Percentiles rank a stretch among this genome's conserved stretches.
Evolutionary conservation across 2,329 filamentous ascomycete species (phyloP).

Genomic region (Colletotrichum camelliae): DNA sequence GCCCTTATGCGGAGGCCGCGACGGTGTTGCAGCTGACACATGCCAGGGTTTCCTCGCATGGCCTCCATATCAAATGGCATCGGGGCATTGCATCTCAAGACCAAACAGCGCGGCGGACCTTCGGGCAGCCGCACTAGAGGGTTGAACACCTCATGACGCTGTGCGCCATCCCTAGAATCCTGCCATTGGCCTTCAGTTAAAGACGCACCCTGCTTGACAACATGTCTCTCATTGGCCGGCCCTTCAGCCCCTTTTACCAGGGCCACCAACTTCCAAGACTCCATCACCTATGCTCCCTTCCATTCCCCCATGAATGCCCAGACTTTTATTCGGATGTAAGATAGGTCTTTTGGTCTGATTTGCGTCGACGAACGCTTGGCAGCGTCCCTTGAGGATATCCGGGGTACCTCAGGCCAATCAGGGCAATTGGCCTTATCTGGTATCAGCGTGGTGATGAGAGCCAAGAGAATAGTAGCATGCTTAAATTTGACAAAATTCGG

Average conservation of each 20-base stretch:
- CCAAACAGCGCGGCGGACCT: neutral
- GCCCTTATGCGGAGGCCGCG: neutral
- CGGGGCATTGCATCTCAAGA: neutral
- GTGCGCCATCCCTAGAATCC: neutral
- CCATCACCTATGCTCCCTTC: neutral
- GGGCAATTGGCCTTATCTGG: neutral
- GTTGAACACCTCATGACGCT: neutral
- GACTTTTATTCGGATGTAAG: neutral
- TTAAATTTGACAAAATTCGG: neutral
- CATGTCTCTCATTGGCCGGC: neutral
- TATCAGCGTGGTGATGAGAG: neutral
- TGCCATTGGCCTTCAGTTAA: neutral
- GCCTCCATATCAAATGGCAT: neutral
- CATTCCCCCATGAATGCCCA: neutral
- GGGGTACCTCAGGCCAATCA: neutral
- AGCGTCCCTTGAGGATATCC: neutral
- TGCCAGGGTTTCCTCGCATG: neutral
- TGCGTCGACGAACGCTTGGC: neutral
- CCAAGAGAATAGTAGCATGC: constrained; percentile 1
- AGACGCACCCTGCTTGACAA: neutral
- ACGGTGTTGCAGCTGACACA: neutral
- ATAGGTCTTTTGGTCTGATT: neutral
- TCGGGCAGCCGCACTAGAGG: neutral
- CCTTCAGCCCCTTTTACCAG: neutral
- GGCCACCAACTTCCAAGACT: neutral